These are phyloP conservation scores for Lactarius evosmus DNA, from an alignment of 768 basidiomycete genomes.

Conservation along the genomic window DNA sequence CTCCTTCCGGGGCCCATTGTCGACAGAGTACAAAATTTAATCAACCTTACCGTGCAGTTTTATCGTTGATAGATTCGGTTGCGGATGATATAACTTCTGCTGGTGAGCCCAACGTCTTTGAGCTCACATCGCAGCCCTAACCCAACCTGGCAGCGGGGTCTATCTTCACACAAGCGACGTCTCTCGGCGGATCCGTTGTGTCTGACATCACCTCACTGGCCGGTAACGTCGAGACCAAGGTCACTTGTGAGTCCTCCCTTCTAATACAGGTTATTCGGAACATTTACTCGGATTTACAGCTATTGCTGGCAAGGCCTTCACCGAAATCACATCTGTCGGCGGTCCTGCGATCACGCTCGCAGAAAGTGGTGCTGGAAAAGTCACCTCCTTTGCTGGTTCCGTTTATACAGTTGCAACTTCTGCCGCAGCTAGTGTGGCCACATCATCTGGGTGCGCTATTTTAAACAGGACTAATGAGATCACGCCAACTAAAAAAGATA, in stretches of 20 bases:
- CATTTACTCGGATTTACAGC: slow-evolving; percentile 1
- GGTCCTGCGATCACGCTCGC: slow-evolving; percentile 26
- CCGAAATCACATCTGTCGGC: slow-evolving; percentile 24
- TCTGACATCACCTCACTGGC: slow-evolving; percentile 4
- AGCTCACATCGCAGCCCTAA: background rate
- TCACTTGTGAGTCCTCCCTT: slow-evolving; percentile 22
- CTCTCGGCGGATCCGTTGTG: background rate
- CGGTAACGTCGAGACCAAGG: slow-evolving; percentile 7
- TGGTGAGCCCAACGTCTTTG: background rate
- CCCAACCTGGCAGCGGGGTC: slow-evolving; percentile 14
- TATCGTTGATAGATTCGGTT: slow-evolving; percentile 14
- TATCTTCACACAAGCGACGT: slow-evolving; percentile 7
- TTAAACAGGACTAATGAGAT: too few species aligned
- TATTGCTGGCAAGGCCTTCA: slow-evolving; percentile 20
- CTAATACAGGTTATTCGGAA: too few species aligned
- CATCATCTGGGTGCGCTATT: background rate
- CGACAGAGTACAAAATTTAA: too few species aligned
- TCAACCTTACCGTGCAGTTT: background rate
- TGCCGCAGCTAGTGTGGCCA: slow-evolving; percentile 3
- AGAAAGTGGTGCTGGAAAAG: slow-evolving; percentile 18
- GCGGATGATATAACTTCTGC: slow-evolving; percentile 6
- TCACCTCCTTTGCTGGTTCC: slow-evolving; percentile 25
- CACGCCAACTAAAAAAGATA: background rate
- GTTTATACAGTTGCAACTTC: slow-evolving; percentile 25
- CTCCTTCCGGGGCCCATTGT: background rate